phyloP scores from a whole-genome alignment of 2,329 filamentous ascomycete genomes.

The Reticulascus tulasneorum region DNA sequence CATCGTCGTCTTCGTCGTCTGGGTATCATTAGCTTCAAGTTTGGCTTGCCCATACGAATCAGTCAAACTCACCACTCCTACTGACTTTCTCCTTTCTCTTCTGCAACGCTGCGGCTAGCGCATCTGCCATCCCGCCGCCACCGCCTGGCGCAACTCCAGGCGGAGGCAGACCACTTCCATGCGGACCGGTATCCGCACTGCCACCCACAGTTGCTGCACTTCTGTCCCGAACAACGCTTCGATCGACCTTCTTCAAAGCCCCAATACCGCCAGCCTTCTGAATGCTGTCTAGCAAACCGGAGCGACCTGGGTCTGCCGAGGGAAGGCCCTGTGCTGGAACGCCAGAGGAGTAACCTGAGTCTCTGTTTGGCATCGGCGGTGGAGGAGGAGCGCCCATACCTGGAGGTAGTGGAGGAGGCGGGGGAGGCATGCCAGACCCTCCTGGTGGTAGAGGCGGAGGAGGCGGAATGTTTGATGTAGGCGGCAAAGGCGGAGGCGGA shows the following conservation, averaged over 20 bases:
- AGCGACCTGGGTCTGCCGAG: constrained; percentile 42
- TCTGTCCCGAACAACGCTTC: constrained; percentile 65
- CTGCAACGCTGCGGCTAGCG: constrained; percentile 71
- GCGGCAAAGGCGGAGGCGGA: constrained; percentile 34
- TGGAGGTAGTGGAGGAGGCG: constrained; percentile 31
- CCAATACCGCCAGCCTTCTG: constrained; percentile 64
- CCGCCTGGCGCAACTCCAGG: constrained; percentile 47
- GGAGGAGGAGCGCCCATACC: constrained; percentile 39
- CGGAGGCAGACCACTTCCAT: constrained; percentile 48
- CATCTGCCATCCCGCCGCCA: constrained; percentile 72
- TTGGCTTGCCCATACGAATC: constrained; percentile 6
- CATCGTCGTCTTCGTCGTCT: constrained; percentile 77
- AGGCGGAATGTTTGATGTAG: constrained; percentile 24
- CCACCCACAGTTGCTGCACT: constrained; percentile 56
- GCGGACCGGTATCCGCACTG: constrained; percentile 42
- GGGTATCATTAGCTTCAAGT: constrained; percentile 18
- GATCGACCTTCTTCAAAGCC: constrained; percentile 72
- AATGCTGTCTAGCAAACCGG: constrained; percentile 67
- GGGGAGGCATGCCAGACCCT: constrained; percentile 30
- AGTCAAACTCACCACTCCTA: constrained; percentile 74
- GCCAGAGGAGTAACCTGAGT: constrained; percentile 53
- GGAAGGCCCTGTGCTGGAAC: constrained; percentile 47
- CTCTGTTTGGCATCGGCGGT: constrained; percentile 54
- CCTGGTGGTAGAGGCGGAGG: constrained; percentile 36
- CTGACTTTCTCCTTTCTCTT: constrained; percentile 92